Base-by-base conservation (phyloP, 1,139 yeast species). In the Torulaspora globosa region DNA sequence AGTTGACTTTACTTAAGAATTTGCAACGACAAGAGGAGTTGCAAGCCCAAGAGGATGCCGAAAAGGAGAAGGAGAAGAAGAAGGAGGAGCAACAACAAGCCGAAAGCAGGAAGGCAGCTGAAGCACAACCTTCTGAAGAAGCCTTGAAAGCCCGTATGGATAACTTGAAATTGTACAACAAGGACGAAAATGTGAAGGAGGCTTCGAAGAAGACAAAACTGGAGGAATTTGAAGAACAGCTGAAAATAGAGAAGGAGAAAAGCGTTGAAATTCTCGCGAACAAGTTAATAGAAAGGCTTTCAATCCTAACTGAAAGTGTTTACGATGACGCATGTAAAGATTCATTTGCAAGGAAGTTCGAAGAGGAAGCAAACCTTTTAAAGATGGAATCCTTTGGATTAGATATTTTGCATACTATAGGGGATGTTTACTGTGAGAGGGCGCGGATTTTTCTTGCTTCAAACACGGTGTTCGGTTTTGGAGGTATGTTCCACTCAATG, bases 341-440 rank as follows among this genome's bases (percentile, higher is more conserved):
- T 27, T 79, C 95, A 1, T 90, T 88, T 66, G 73, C 74, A 51
- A 78, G 75, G 46, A 88, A 89, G 65, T 77, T 85, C 60, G 76
- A 75, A 54, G 78, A 84, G 54, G 97, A 90, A 66, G 96, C 96
- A 1, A 95, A 89, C 60, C 76, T 84, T 39, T 75, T 92, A 52
- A 90, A 90, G 63, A 82, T 88, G 85, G 97, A 90, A 67, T 86
- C 96, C 43, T 92, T 90, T 69, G 97, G 97, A 7, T 71, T 89
- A 43, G 96, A 90, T 63, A 83, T 90, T 39, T 75, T 92, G 48
- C 97, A 90, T 62, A 77, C 96, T 1, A 80, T 90, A 48, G 97
- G 97, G 14, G 71, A 76, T 32, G 80, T 86, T 7, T 90, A 90
- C 66, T 73, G 75, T 54, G 75, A 84, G 55, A 88, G 88, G 60